Base-by-base conservation (phyloP, 2,329 filamentous ascomycete genomes). In the Fusarium aywerte region DNA sequence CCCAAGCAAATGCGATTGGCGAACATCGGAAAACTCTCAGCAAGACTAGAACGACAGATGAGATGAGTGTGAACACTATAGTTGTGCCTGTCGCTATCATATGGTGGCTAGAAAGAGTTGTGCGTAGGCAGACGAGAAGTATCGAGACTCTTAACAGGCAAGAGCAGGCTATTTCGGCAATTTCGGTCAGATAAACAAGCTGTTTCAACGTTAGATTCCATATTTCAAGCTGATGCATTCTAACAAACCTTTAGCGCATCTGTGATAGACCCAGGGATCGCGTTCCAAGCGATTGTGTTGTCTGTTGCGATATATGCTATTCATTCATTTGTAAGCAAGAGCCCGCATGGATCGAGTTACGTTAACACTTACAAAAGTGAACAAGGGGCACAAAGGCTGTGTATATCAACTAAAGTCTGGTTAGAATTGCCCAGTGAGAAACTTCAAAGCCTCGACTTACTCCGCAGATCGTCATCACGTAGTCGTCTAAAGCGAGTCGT, bases 11-110 rank as follows among this genome's bases (percentile, higher is more conserved):
- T 43, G 79, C 71, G 55, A 77, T 70, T 1, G 75, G 75, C 3
- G 52, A 57, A 72, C 83, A 84, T 60, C 83, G 78, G 21, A 83
- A 78, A 43, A 83, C 73, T 32, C 71, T 78, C 23, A 80, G 69
- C 18, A 81, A 70, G 11, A 78, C 65, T 42, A 82, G 71, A 6
- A 77, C 73, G 2, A 77, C 49, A 15, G 79, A 77, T 45, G 77
- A 80, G 3, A 76, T 32, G 3, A 78, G 29, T 5, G 80, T 74
- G 25, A 80, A 69, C 20, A 64, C 63, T 21, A 82, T 72, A 3
- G 78, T 76, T 13, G 62, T 73, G 67, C 74, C 76, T 11, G 78
- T 75, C 8, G 77, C 56, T 21, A 70, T 69, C n/a, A 75, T 76
- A 61, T 82, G 77, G 3, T 61, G 58, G 7, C 62, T 73, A 5